Base-by-base conservation (phyloP, 192 early-diverging fungal genomes). In the Allomyces macrogynus region DNA sequence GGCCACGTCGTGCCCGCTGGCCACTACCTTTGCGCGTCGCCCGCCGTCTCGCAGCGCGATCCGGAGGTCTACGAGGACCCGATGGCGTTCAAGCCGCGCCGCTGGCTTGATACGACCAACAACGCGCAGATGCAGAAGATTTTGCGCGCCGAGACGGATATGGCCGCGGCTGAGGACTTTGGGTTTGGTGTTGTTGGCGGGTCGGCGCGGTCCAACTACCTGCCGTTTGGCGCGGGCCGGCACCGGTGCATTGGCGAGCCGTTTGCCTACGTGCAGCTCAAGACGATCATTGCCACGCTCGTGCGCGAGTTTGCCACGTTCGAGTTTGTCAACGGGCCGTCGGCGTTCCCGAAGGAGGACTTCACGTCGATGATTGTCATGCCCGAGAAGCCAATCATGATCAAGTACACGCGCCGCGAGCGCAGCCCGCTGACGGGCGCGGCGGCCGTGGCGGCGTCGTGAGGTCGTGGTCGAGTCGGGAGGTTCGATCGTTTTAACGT, bases 231-330 rank as follows among this genome's bases (percentile, higher is more conserved):
- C 69, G 95, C 93, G 26, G 91, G 89, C 60, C 88, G 95, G 66
- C 95, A 99, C 81, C 82, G 95, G 65, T 99, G 95, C 78, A 99
- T 99, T 76, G 95, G 95, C 65, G 95, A 99, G 74, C 77, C 83
- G 62, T 99, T 99, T 77, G 92, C 90, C 5, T 95, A 89, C 69
- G 65, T 95, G 42, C 95, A 99, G 77, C 86, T 97, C 78, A 95
- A 95, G 84, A 87, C 92, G 25, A 84, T 99, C 40, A 75, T 99
- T 65, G 76, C 88, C 57, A 81, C 82, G 23, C 80, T 96, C 63
- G 70, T 99, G 24, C 73, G 90, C 16, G 81, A 84, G 66, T 93
- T 89, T 73, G 83, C 87, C 2, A 20, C 49, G 67, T 72, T 90
- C 66, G 69, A 77, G 62, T 73, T 93, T 43, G 70, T 75, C n/a